Base-by-base conservation (phyloP, 2,329 filamentous ascomycete genomes). In the Ilyonectria robusta region DNA sequence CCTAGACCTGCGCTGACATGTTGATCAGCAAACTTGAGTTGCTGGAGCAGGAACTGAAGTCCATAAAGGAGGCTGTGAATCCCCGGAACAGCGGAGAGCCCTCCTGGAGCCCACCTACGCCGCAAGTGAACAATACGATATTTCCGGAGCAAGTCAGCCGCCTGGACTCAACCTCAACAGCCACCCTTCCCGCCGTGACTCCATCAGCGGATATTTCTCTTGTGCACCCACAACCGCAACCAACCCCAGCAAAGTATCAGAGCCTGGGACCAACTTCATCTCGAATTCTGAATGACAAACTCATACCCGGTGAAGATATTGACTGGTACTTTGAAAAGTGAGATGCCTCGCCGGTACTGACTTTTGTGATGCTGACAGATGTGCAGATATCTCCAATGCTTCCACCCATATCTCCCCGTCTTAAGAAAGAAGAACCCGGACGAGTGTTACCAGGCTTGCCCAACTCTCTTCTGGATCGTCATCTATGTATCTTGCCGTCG, bases 321-420 rank as follows among this genome's bases (percentile, higher is more conserved):
- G 84, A 87, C 61, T 86, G 83, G 72, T 89, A 89, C 69, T 89
- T 88, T 74, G 81, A 85, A 65, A 86, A 84, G 83, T 86, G 69
- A 62, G 78, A 67, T n/a, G 15, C 40, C 50, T n/a, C 15, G 11
- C 23, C n/a, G 11, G 19, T 1, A 17, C 2, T 37, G 15, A 26
- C 40, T 19, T 47, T 15, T 17, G 48, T 19, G n/a, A 9, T 17
- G 26, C 62, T 68, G 15, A 70, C 40, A 37, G 37, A 6, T 19
- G n/a, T 17, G 4, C 37, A 87, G 84, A 63, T 88, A 85, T 71
- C 83, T 89, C 66, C 82, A 86, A 65, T 81, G 80, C 64, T 88
- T 84, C 55, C 86, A 89, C 62, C 83, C 82, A 3, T 86, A 86
- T 69, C 81, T 88, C 53, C 87, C 87, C 17, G 81, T 89, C 13